Evolutionary conservation across 257 asterid species (phyloP), one percentile per base, ranked within the genome.

Genomic region (Nicotiana knightiana): DNA sequence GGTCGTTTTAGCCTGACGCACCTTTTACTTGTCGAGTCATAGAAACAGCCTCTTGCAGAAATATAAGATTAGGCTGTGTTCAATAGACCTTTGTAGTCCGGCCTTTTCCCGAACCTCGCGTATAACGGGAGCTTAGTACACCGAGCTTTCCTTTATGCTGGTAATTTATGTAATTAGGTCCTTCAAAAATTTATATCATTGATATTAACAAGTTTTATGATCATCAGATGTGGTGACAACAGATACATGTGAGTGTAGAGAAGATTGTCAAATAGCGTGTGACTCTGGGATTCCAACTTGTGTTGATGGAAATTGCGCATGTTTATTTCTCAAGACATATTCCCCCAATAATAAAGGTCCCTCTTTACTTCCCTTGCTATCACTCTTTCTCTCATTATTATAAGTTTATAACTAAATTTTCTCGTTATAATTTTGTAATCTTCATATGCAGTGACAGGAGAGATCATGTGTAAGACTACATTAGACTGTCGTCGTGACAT

Each of bases 41-140:
- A 3, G 0, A 32, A 32, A 32, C 3, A 2, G 33, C 0, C 33
- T 2, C 33, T 32, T 32, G 33, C 3, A 32, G 0, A 32, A 32
- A 32, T 32, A 0, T 2, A 32, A 2, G 33, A 3, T 32, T 2
- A 32, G 3, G 33, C 3, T 3, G 33, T 3, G 33, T 32, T 2
- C 33, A 32, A 32, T 32, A 32, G 33, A 32, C 3, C 3, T 2
- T 32, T 32, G 32, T 30, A 0, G 33, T 32, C 3, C 33, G 33
- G 0, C 0, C 0, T 2, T 32, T 32, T 32, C 0, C 2, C 33
- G 33, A 3, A 32, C 0, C 33, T 3, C 33, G 0, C 3, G 3
- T 0, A 32, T 32, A 32, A 32, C 33, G 3, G 3, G 0, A 32
- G 33, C 3, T 32, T 32, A 32, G 33, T 32, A 3, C 33, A 32